phyloP scores from a whole-genome alignment of 116 monocot species.

The Phalaenopsis hybrid region DNA sequence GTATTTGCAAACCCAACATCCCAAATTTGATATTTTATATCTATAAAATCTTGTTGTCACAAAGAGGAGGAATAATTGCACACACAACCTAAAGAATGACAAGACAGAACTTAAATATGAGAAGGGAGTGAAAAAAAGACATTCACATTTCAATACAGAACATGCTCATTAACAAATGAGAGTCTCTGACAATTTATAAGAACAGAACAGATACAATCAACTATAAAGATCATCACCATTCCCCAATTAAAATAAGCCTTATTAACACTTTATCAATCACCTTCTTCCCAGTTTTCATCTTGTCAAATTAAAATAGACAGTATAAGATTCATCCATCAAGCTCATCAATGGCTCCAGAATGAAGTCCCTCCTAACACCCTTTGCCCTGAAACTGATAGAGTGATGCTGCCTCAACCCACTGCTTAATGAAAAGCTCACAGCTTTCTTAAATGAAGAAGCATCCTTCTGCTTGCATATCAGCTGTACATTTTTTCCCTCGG shows the following conservation, averaged over 20 bases:
- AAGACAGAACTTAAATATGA: too few relatives aligned
- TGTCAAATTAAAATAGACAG: slow-evolving; percentile 53
- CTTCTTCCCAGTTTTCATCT: not conserved
- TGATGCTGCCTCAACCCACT: slow-evolving; percentile 39
- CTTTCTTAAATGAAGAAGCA: slow-evolving; percentile 13
- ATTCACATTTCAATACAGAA: not conserved
- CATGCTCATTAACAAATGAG: not conserved
- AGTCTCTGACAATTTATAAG: not conserved
- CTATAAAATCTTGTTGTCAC: too few relatives aligned
- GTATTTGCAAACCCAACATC: too few relatives aligned
- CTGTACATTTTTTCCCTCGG: slow-evolving; percentile 11
- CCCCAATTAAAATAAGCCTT: not conserved
- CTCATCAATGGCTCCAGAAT: slow-evolving; percentile 69
- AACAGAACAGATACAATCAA: not conserved
- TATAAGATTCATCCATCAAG: slow-evolving; percentile 84
- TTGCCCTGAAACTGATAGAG: slow-evolving; percentile 68
- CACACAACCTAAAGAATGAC: too few relatives aligned
- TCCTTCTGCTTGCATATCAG: slow-evolving; percentile 25
- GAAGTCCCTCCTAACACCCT: slow-evolving; percentile 54
- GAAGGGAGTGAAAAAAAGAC: too few relatives aligned
- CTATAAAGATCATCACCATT: not conserved
- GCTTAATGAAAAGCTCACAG: slow-evolving; percentile 34
- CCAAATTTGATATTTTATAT: too few relatives aligned
- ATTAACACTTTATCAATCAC: slow-evolving; percentile 1
- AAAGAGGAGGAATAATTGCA: too few relatives aligned